Percentiles rank a stretch among this genome's conserved stretches.
Conservation (phyloP, 2,329 filamentous ascomycete species). For the Penicillium sp. region DNA sequence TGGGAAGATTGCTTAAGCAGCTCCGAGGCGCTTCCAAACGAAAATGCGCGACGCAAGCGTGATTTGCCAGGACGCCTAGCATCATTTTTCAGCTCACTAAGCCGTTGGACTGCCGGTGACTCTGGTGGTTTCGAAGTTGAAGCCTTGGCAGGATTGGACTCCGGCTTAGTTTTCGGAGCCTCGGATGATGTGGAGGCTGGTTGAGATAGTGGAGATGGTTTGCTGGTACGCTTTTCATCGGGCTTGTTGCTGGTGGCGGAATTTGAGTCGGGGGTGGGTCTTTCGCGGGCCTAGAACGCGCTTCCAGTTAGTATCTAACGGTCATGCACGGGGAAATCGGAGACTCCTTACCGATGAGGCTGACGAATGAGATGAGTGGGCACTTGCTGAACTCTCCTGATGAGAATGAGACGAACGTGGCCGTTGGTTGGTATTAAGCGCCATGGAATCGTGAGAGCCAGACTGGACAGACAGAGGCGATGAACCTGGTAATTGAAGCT, state of each 20-base stretch:
- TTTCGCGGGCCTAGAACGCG: slow-evolving; percentile 21
- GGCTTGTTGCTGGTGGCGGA: slow-evolving; percentile 45
- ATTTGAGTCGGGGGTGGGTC: slow-evolving; percentile 17
- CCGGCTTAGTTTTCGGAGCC: slow-evolving; percentile 17
- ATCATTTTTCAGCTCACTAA: slow-evolving; percentile 81
- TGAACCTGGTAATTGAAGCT: slow-evolving; percentile 28
- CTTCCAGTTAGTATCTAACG: background rate
- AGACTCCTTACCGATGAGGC: slow-evolving; percentile 57
- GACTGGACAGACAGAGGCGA: slow-evolving; percentile 29
- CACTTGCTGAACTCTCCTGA: slow-evolving; percentile 61
- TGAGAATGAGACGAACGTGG: slow-evolving; percentile 39
- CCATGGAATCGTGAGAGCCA: slow-evolving; percentile 32
- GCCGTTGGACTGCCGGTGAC: slow-evolving; percentile 74
- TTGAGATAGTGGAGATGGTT: slow-evolving; percentile 68
- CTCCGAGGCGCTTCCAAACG: slow-evolving; percentile 91
- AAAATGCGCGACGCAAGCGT: slow-evolving; percentile 82
- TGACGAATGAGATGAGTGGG: slow-evolving; percentile 48
- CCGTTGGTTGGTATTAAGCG: slow-evolving; percentile 25
- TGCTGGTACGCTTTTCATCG: slow-evolving; percentile 62
- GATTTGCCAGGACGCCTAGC: slow-evolving; percentile 75
- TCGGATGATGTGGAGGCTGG: slow-evolving; percentile 50
- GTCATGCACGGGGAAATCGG: background rate
- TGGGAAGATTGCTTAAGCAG: slow-evolving; percentile 68
- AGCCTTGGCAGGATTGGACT: slow-evolving; percentile 20
- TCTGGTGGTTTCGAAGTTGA: slow-evolving; percentile 31